Evolutionary conservation across 371 early-diverging fungal species (phyloP).

Genomic region (Dichotomocladium elegans): DNA sequence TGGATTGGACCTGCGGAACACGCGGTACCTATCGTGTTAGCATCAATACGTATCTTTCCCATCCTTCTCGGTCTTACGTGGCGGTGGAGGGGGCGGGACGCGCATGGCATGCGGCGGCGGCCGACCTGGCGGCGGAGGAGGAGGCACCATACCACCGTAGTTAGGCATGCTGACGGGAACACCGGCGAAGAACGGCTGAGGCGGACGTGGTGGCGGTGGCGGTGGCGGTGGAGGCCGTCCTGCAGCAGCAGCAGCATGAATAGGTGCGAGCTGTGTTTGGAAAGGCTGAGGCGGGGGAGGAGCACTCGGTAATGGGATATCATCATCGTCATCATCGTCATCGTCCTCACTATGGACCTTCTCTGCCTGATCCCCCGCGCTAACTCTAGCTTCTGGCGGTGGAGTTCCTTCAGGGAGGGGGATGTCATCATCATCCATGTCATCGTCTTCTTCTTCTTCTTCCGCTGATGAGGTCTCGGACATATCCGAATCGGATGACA

Average conservation of each 20-base stretch:
- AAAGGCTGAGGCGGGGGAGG: slow-evolving; percentile 42
- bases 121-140: slow-evolving; percentile 4
- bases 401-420: slow-evolving; percentile 13
- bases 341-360: slow-evolving; percentile 9
- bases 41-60: too few species aligned
- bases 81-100: slow-evolving; percentile 12
- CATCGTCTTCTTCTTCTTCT: slow-evolving; percentile 1
- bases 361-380: not conserved
- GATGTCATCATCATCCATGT: slow-evolving; percentile 8
- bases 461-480: slow-evolving; percentile 4
- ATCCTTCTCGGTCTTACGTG: not conserved
- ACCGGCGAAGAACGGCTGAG: not conserved
- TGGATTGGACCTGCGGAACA: too few species aligned
- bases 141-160: slow-evolving; percentile 2
- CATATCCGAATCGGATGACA: slow-evolving; percentile 9
- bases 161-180: not conserved
- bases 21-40: too few species aligned
- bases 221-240: slow-evolving; percentile 16
- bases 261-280: slow-evolving; percentile 20
- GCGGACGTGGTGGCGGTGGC: slow-evolving; percentile 7
- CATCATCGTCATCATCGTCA: slow-evolving; percentile 35
- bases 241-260: slow-evolving; percentile 8
- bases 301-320: slow-evolving; percentile 43
- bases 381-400: not conserved
- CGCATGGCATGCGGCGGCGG: slow-evolving; percentile 8